These are phyloP conservation scores for Aspergillus amoenus DNA, from an alignment of 2,329 filamentous ascomycete species.

Conservation along the genomic window DNA sequence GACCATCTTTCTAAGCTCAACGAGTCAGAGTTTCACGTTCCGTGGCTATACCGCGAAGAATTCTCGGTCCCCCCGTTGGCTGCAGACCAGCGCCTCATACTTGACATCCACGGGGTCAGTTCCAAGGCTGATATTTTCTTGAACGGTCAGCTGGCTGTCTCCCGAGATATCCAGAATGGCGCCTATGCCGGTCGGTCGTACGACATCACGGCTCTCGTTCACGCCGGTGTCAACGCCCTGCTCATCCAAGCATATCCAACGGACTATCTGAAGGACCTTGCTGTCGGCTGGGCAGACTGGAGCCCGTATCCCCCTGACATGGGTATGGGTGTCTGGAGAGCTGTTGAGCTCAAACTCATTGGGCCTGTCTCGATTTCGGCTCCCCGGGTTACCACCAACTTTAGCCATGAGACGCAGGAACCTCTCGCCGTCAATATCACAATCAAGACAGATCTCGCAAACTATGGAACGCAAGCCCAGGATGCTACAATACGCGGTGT, in stretches of 20 bases:
- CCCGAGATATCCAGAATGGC: slow-evolving; percentile 52
- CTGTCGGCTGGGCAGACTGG: slow-evolving; percentile 62
- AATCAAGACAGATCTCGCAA: slow-evolving; percentile 32
- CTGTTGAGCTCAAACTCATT: slow-evolving; percentile 57
- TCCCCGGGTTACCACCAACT: slow-evolving; percentile 46
- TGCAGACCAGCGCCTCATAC: slow-evolving; percentile 47
- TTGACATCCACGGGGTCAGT: slow-evolving; percentile 60
- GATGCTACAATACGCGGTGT: slow-evolving; percentile 23
- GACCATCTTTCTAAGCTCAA: slow-evolving; percentile 50
- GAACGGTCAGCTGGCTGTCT: slow-evolving; percentile 56
- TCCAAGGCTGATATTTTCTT: slow-evolving; percentile 61
- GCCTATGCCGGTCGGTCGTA: slow-evolving; percentile 58
- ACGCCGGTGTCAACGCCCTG: slow-evolving; percentile 49
- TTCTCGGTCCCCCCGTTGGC: slow-evolving; percentile 40
- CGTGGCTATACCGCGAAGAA: slow-evolving; percentile 61
- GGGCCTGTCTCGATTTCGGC: slow-evolving; percentile 50
- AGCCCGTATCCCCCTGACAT: slow-evolving; percentile 63
- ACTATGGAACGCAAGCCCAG: slow-evolving; percentile 26
- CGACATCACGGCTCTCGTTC: slow-evolving; percentile 51
- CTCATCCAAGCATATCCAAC: slow-evolving; percentile 58
- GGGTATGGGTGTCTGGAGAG: slow-evolving; percentile 63
- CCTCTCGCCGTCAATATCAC: slow-evolving; percentile 36
- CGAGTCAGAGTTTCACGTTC: slow-evolving; percentile 49
- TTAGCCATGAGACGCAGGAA: slow-evolving; percentile 28
- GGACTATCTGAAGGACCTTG: slow-evolving; percentile 60